Conservation (phyloP, 2,329 filamentous ascomycete genomes). For the Cercospora janseana region DNA sequence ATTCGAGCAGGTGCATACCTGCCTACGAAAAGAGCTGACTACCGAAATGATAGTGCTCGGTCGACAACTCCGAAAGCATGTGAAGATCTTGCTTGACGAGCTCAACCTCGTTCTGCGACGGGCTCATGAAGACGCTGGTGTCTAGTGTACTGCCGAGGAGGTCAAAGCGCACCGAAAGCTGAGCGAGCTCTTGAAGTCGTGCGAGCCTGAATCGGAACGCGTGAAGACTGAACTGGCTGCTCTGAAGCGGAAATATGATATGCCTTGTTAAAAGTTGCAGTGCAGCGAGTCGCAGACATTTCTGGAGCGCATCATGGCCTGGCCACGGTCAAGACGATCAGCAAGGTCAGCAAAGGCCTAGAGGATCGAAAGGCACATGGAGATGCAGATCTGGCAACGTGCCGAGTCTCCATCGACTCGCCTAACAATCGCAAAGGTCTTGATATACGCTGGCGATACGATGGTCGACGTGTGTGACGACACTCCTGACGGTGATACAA, state of each 20-base stretch:
- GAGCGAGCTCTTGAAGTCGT: background rate
- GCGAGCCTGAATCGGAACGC: background rate
- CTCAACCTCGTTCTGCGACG: background rate
- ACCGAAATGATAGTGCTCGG: background rate
- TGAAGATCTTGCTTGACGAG: background rate
- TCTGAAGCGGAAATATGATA: background rate
- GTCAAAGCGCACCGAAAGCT: background rate
- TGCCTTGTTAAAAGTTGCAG: background rate
- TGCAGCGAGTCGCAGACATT: background rate
- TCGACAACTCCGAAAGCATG: background rate
- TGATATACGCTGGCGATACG: too few species aligned
- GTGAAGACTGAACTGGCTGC: background rate
- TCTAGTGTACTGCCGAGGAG: background rate
- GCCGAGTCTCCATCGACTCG: too few species aligned
- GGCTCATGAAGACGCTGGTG: background rate
- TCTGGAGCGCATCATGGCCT: background rate
- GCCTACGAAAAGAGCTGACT: background rate
- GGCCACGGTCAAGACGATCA: background rate
- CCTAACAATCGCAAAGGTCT: too few species aligned
- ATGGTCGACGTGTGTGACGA: too few species aligned
- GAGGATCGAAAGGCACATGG: too few species aligned
- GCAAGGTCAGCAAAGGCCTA: too few species aligned
- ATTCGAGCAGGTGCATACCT: background rate
- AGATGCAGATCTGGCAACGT: too few species aligned
- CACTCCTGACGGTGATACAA: too few species aligned